Base-by-base conservation (phyloP, 2,329 filamentous ascomycete species). In the Neonectria faginata region DNA sequence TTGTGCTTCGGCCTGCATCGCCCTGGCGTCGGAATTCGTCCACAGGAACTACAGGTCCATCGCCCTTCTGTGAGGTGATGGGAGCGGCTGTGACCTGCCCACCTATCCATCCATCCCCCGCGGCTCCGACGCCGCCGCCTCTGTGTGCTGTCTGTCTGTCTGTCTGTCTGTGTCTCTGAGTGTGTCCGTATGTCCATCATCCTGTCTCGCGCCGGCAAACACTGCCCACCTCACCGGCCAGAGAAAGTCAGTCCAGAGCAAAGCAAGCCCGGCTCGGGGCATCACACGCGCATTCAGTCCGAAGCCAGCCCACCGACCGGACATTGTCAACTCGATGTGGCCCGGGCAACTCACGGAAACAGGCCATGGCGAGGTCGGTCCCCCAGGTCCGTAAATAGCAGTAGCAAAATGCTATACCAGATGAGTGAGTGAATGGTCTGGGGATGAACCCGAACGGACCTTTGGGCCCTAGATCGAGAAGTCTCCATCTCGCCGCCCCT, bases 291-390 rank as follows among this genome's bases (percentile, higher is more conserved):
- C 25, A 6, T 25, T 51, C 54, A 62, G 18, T 44, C 31, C 36
- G 48, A 60, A 27, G 41, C 27, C 39, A 48, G 58, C 57, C 60
- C 57, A 57, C 55, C 51, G 55, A 50, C 44, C 44, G 52, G 56
- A 58, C 57, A 33, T 56, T 59, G 44, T 64, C 61, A 56, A 63
- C 56, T 59, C 42, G 48, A 36, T 36, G 36, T 59, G 55, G 56
- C 51, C 50, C 61, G 33, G 51, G 20, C 51, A 44, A n/a, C 22
- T 20, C 25, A 33, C 44, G 27, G 48, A 56, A 47, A 53, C 44
- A 58, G 44, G 56, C 61, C 61, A 54, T 64, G 48, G 27, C 57
- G 25, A 25, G 25, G 25, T 25, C 45, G 29, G 62, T 45, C 56
- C 25, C 25, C 27, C 55, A 56, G 52, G 50, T 44, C 56, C 51